Conservation (phyloP, 2,329 filamentous ascomycete species). For the Fusarium sp. region DNA sequence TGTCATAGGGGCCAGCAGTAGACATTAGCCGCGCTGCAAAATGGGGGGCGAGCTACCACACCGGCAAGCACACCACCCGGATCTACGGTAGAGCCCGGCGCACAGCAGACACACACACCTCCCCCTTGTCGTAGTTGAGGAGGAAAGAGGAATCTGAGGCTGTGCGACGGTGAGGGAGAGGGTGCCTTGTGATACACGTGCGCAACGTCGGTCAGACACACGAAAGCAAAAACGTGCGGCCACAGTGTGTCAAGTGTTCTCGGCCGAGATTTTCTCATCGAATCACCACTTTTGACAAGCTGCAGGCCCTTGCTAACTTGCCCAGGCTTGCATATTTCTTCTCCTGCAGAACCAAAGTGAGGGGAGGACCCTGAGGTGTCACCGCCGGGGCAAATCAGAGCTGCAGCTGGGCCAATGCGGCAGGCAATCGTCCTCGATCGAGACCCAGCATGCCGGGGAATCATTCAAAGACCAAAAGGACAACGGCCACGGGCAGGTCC, state of each 20-base stretch:
- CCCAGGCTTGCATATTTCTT: constrained; percentile 1
- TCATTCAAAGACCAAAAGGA: neutral
- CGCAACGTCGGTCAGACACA: constrained; percentile 7
- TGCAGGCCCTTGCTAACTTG: constrained; percentile 11
- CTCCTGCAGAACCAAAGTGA: neutral
- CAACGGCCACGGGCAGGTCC: neutral
- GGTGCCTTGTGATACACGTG: constrained; percentile 18
- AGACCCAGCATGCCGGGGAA: neutral
- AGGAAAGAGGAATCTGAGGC: constrained; percentile 26
- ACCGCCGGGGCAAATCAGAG: constrained; percentile 20
- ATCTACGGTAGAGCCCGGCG: neutral
- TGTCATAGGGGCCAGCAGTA: neutral
- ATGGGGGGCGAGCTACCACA: neutral
- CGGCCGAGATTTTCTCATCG: constrained; percentile 35
- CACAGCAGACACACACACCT: neutral
- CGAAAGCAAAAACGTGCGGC: neutral
- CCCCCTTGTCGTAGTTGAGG: constrained; percentile 5
- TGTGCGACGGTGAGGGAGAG: constrained; percentile 2
- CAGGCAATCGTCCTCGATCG: constrained; percentile 6
- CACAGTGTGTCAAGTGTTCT: constrained; percentile 35
- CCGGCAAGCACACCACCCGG: neutral
- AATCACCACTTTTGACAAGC: constrained; percentile 35
- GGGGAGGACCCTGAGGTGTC: constrained; percentile 6
- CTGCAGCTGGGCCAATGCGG: constrained; percentile 11
- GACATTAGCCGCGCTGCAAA: neutral